Conservation (phyloP, 1,139 yeast genomes). For the Yamadazyma buinensis region DNA sequence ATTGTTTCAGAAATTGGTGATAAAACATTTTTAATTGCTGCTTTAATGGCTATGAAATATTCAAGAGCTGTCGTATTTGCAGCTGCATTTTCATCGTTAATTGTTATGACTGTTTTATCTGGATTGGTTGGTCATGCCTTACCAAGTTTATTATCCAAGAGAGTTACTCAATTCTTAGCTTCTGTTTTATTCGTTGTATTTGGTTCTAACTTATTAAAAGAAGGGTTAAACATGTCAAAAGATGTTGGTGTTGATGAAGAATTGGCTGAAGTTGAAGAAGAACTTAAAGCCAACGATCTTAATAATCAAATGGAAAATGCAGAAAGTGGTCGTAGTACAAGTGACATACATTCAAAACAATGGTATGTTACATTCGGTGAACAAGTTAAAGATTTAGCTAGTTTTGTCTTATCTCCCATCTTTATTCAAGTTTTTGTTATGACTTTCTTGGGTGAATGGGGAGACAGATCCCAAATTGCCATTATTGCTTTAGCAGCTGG, state of each 20-base stretch:
- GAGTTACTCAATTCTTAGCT: constrained; percentile 78
- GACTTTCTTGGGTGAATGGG: constrained; percentile 99
- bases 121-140: constrained; percentile 91
- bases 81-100: constrained; percentile 84
- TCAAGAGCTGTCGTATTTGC: constrained; percentile 78
- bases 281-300: constrained; percentile 64
- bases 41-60: constrained; percentile 96
- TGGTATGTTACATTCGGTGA: constrained; percentile 28
- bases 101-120: constrained; percentile 84
- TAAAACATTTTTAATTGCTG: constrained; percentile 94
- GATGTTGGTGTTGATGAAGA: constrained; percentile 90
- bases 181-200: constrained; percentile 77
- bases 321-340: constrained; percentile 47
- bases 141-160: constrained; percentile 77
- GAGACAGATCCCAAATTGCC: constrained; percentile 96
- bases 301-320: constrained; percentile 48
- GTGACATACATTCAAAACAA: constrained; percentile 9
- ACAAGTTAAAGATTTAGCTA: constrained; percentile 49
- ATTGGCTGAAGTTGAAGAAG: constrained; percentile 95
- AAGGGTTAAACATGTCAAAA: constrained; percentile 80
- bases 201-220: constrained; percentile 71
- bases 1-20: constrained; percentile 93
- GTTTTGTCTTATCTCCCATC: constrained; percentile 73
- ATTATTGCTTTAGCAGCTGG: constrained; percentile 99
- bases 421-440: constrained; percentile 94